phyloP scores from a whole-genome alignment of 345 rosid species.

The Moricandia arvensis region DNA sequence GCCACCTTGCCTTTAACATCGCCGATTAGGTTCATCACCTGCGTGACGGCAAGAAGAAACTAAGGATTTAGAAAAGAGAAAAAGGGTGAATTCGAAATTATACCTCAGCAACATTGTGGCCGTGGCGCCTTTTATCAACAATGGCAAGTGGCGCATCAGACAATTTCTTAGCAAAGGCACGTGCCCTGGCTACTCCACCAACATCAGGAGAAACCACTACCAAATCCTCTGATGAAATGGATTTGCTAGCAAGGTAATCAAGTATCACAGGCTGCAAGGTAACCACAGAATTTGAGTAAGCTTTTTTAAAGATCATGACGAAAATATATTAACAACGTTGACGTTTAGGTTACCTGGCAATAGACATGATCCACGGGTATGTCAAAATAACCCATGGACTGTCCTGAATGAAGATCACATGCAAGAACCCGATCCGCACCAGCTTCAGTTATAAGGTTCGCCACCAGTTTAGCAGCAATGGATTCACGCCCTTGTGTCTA shows the following conservation, averaged over 20 bases:
- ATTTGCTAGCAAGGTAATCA: conserved; percentile 98
- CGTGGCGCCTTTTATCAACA: conserved; percentile 98
- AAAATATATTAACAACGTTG: background rate
- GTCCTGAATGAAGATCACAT: conserved; percentile 99
- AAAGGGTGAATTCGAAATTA: background rate
- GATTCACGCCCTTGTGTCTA: conserved; percentile 99
- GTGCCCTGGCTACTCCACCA: conserved; percentile 98
- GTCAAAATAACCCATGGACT: conserved; percentile 99
- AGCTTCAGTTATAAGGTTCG: conserved; percentile 92
- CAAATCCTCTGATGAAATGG: conserved; percentile 71
- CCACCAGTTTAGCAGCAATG: conserved; percentile 95
- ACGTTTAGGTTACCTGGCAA: conserved; percentile 62
- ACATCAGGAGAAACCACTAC: conserved; percentile 99
- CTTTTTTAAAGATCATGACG: background rate
- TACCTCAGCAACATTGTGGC: conserved; percentile 99
- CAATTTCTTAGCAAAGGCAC: conserved; percentile 91
- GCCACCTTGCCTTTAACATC: conserved; percentile 98
- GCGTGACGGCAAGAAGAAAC: background rate
- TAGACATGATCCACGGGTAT: conserved; percentile 96
- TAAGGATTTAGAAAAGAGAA: background rate
- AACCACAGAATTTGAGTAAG: conserved; percentile 1
- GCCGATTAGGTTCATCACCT: conserved; percentile 98
- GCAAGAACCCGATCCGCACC: conserved; percentile 97
- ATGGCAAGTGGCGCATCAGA: conserved; percentile 97
- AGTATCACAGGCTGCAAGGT: conserved; percentile 83